Conservation (phyloP, 2,329 filamentous ascomycete genomes). For the Piedraia hortae region DNA sequence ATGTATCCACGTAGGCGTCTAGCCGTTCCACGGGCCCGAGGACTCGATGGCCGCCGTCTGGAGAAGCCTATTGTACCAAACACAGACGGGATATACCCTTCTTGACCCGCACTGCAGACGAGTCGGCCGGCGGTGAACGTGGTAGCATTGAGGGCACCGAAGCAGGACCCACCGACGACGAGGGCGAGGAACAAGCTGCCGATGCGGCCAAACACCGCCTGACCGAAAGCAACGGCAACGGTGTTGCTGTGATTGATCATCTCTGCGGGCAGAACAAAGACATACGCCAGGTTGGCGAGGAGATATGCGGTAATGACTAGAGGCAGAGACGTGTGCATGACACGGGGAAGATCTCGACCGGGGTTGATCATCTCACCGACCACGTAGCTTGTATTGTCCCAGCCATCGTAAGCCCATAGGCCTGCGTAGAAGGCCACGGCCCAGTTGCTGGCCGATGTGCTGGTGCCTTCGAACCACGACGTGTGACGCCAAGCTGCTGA, state of each 20-base stretch:
- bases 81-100: slow-evolving; percentile 65
- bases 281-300: slow-evolving; percentile 77
- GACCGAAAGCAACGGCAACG: slow-evolving; percentile 81
- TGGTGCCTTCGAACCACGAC: slow-evolving; percentile 66
- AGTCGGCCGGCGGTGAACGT: slow-evolving; percentile 81
- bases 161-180: slow-evolving; percentile 72
- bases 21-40: slow-evolving; percentile 22
- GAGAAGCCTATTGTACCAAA: slow-evolving; percentile 62
- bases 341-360: slow-evolving; percentile 62
- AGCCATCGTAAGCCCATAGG: slow-evolving; percentile 93
- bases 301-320: slow-evolving; percentile 77
- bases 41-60: slow-evolving; percentile 14
- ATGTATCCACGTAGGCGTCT: slow-evolving; percentile 32
- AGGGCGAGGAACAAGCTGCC: slow-evolving; percentile 68
- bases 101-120: slow-evolving; percentile 81
- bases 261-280: slow-evolving; percentile 61
- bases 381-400: slow-evolving; percentile 98
- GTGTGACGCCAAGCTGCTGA: slow-evolving; percentile 50
- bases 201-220: slow-evolving; percentile 60
- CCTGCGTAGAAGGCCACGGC: slow-evolving; percentile 86
- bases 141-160: slow-evolving; percentile 80
- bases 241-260: slow-evolving; percentile 75
- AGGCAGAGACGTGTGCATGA: slow-evolving; percentile 91
- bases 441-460: slow-evolving; percentile 54
- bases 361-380: slow-evolving; percentile 91